Conservation (phyloP, 176 grass and related monocot species). For the Puccinellia tenuiflora region DNA sequence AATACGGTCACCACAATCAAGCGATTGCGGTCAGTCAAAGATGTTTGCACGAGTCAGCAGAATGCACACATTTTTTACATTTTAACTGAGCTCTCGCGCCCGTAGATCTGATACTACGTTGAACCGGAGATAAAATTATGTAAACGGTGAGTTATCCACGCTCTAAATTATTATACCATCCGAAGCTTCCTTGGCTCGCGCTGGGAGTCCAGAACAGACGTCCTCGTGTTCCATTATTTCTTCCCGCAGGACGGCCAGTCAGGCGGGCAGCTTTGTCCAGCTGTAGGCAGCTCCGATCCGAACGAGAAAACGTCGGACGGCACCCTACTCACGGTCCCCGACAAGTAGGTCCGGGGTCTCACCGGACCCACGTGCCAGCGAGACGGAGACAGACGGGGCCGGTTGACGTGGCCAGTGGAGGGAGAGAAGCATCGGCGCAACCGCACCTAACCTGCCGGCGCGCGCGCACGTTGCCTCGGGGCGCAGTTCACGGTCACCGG, state of each 20-base stretch:
- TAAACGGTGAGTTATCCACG: neutral
- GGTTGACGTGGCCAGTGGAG: neutral
- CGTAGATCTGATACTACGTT: neutral
- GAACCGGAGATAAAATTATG: neutral
- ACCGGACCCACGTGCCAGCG: neutral
- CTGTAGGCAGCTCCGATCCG: neutral
- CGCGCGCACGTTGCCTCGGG: conserved; percentile 25
- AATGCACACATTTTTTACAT: neutral
- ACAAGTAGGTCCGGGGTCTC: neutral
- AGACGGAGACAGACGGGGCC: neutral
- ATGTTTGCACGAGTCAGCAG: neutral
- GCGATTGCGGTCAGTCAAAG: neutral
- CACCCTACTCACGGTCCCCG: accelerated
- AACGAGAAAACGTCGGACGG: neutral
- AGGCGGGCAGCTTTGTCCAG: neutral
- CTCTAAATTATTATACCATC: neutral
- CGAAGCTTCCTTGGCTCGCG: conserved; percentile 24
- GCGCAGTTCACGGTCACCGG: neutral
- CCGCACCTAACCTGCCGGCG: neutral
- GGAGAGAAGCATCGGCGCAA: conserved; percentile 15
- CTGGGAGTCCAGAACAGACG: neutral
- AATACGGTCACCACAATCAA: neutral
- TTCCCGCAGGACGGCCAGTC: neutral
- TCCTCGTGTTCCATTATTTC: neutral
- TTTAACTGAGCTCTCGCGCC: neutral